Percentiles rank a stretch among this genome's conserved stretches.
Evolutionary conservation across 2,329 filamentous ascomycete species (phyloP).

Genomic region (Aspergillus calidoustus): DNA sequence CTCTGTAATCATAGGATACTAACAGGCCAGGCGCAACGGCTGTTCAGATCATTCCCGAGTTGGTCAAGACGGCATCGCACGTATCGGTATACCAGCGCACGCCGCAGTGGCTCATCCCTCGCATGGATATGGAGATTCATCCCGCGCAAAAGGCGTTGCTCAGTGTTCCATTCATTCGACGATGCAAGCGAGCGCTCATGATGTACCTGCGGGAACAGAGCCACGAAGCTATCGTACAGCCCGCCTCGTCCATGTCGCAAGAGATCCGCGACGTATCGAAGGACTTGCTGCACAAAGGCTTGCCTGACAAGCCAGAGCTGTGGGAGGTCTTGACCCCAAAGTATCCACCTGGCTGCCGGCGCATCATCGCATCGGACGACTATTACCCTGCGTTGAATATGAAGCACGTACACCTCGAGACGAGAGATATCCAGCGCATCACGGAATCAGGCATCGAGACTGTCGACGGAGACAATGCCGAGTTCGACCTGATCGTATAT

Average conservation of each 20-base stretch:
- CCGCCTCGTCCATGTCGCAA: conserved; percentile 46
- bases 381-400: conserved; percentile 57
- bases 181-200: conserved; percentile 54
- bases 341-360: conserved; percentile 60
- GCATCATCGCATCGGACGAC: conserved; percentile 60
- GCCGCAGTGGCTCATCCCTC: conserved; percentile 63
- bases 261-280: conserved; percentile 44
- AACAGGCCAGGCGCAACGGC: conserved; percentile 56
- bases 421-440: conserved; percentile 52
- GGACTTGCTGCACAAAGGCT: conserved; percentile 50
- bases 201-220: conserved; percentile 62
- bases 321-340: conserved; percentile 59
- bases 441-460: conserved; percentile 54
- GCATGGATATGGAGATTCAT: conserved; percentile 54
- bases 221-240: conserved; percentile 49
- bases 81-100: conserved; percentile 62
- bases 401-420: conserved; percentile 58
- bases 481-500: conserved; percentile 61
- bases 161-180: conserved; percentile 54
- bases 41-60: conserved; percentile 62
- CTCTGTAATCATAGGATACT: not conserved
- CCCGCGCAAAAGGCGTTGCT: conserved; percentile 48
- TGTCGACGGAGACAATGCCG: conserved; percentile 43
- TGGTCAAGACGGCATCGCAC: conserved; percentile 55
- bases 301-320: conserved; percentile 55